phyloP scores from a whole-genome alignment of 75 land plant species.

The Cupressus sempervirens region DNA sequence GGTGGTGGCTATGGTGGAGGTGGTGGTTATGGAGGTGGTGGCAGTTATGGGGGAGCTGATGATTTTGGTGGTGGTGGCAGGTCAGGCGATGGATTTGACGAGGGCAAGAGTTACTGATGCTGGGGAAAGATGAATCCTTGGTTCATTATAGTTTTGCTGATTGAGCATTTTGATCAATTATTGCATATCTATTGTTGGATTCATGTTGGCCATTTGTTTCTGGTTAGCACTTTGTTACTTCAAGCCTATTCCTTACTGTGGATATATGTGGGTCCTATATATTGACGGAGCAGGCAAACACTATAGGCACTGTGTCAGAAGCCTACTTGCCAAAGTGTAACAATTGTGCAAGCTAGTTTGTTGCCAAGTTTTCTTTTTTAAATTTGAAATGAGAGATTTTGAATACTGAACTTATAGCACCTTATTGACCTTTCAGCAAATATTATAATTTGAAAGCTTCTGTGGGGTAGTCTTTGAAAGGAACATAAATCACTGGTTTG shows the following conservation, averaged over 20 bases:
- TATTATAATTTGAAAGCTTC: neutral
- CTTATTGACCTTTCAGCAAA: neutral
- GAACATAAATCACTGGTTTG: no score
- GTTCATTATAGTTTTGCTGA: neutral
- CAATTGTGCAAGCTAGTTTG: neutral
- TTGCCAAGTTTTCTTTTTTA: neutral
- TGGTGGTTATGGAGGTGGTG: constrained; percentile 1
- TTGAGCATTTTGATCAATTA: neutral
- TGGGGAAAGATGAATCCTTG: neutral
- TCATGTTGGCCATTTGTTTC: neutral
- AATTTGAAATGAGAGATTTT: neutral
- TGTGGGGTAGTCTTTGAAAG: neutral
- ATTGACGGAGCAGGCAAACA: neutral
- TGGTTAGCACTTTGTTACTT: neutral
- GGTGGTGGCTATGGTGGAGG: constrained; percentile 23
- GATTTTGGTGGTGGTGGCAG: neutral
- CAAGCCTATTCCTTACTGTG: neutral
- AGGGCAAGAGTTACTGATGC: neutral
- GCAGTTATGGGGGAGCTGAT: constrained; percentile 7
- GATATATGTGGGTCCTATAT: neutral
- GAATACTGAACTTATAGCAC: neutral
- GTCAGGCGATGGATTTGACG: neutral
- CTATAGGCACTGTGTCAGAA: neutral
- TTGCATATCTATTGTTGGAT: neutral
- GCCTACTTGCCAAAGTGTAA: neutral